Percentiles rank a stretch among this genome's conserved stretches.
Conservation (phyloP, 805 yeast species). For the Wickerhamiella occidentalis region DNA sequence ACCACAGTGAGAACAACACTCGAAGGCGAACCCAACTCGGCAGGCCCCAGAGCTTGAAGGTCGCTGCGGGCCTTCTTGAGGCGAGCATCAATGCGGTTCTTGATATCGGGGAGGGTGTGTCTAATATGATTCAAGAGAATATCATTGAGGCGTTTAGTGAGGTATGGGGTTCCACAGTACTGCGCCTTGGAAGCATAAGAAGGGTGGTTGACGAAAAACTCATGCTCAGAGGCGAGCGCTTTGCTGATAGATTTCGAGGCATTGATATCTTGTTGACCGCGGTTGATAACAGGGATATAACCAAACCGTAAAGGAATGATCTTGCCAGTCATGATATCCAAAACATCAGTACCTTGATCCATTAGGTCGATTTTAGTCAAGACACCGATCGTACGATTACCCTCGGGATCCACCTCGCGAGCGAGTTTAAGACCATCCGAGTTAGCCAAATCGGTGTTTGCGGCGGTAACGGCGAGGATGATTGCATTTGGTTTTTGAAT, state of each 20-base stretch:
- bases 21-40: slow-evolving; percentile 68
- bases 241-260: slow-evolving; percentile 72
- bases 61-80: slow-evolving; percentile 77
- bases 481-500: slow-evolving; percentile 94
- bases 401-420: slow-evolving; percentile 96
- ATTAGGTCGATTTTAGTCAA: slow-evolving; percentile 91
- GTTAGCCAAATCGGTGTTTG: slow-evolving; percentile 93
- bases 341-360: slow-evolving; percentile 97
- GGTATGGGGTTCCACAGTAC: slow-evolving; percentile 92
- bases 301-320: slow-evolving; percentile 93
- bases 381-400: slow-evolving; percentile 88
- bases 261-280: slow-evolving; percentile 96
- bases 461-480: slow-evolving; percentile 87
- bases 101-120: slow-evolving; percentile 83
- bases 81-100: slow-evolving; percentile 75
- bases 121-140: slow-evolving; percentile 85
- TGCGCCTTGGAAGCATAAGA: slow-evolving; percentile 84
- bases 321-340: slow-evolving; percentile 89
- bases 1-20: slow-evolving; percentile 83
- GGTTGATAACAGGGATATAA: slow-evolving; percentile 89
- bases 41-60: slow-evolving; percentile 64
- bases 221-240: slow-evolving; percentile 71
- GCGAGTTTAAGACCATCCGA: slow-evolving; percentile 94
- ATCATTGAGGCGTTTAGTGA: slow-evolving; percentile 83
- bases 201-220: slow-evolving; percentile 75